Evolutionary conservation across 805 yeast genomes (phyloP), one percentile per base, ranked within the genome.

Genomic region (Saccharomycodes ludwigii): DNA sequence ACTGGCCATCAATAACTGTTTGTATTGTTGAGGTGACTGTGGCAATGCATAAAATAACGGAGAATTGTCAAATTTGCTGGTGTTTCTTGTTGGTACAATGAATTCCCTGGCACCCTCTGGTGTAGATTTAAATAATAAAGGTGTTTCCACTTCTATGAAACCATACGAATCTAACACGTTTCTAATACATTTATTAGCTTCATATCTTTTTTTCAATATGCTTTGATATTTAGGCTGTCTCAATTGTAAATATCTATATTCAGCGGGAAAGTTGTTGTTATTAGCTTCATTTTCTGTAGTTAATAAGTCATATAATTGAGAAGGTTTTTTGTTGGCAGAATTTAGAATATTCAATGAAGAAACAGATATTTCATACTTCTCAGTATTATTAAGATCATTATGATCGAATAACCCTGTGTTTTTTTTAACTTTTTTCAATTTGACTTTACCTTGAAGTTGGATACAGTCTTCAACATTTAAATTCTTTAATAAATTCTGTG

Each of bases 51-150:
- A 91, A 53, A 81, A 79, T 13, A 55, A 47, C 6, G 46, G 42
- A 9, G 34, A 18, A 3, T 26, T 24, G 10, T 33, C 33, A 18
- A 27, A 25, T 18, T 62, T 57, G 3, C 57, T 55, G 2, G 58
- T 49, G 11, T 67, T 58, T 41, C 97, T 66, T 0, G 96, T 83
- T 1, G 98, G 98, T 0, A 91, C 96, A 29, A 91, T 56, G 51
- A 88, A 91, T 55, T 91, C 99, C 23, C 94, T 65, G 1, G 98
- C 98, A 11, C 98, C 98, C 54, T 91, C 98, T 0, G 98, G 98
- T 0, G 98, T 91, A 2, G 95, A 81, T 48, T 91, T 86, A 65
- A 91, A 91, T 18, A 91, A 58, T 5, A 88, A 52, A 1, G 98
- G 98, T 0, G 98, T 91, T 50, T 88, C 98, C 18, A 91, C 66